Conservation (phyloP, 176 grass and related monocot species). For the Eleusine coracana region DNA sequence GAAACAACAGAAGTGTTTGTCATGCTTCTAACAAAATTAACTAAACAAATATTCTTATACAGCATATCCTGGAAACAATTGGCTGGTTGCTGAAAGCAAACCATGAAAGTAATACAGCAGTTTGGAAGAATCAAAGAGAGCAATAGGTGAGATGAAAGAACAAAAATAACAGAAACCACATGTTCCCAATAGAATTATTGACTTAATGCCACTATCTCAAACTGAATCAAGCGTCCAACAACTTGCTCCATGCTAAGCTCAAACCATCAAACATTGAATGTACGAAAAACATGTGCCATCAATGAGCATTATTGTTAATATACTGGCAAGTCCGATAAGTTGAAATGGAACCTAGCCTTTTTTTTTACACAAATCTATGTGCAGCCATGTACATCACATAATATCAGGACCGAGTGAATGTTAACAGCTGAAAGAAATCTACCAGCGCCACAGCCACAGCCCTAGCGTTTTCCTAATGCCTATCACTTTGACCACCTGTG, state of each 20-base stretch:
- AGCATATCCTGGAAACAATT: not conserved
- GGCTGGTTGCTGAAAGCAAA: not conserved
- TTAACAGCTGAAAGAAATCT: not conserved
- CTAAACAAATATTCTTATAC: not conserved
- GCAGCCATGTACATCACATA: not conserved
- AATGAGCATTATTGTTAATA: not conserved
- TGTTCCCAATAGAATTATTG: not conserved
- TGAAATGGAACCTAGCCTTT: not conserved
- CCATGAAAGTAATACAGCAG: not conserved
- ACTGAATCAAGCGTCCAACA: constrained; percentile 27
- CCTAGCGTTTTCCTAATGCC: not conserved
- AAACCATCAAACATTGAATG: not conserved
- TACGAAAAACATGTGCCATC: not conserved
- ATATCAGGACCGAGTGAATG: not conserved
- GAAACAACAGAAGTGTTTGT: not conserved
- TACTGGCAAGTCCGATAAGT: not conserved
- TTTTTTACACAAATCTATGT: not conserved
- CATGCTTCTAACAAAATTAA: not conserved
- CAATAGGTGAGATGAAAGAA: not conserved
- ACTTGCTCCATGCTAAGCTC: not conserved
- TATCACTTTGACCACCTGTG: not conserved
- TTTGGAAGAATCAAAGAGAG: not conserved
- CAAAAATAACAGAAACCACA: not conserved
- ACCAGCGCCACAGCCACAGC: not conserved
- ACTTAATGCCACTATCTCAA: not conserved